Evolutionary conservation across 2,329 filamentous ascomycete species (phyloP), one percentile per base, ranked within the genome.

Genomic region (Lecanosticta acicola): DNA sequence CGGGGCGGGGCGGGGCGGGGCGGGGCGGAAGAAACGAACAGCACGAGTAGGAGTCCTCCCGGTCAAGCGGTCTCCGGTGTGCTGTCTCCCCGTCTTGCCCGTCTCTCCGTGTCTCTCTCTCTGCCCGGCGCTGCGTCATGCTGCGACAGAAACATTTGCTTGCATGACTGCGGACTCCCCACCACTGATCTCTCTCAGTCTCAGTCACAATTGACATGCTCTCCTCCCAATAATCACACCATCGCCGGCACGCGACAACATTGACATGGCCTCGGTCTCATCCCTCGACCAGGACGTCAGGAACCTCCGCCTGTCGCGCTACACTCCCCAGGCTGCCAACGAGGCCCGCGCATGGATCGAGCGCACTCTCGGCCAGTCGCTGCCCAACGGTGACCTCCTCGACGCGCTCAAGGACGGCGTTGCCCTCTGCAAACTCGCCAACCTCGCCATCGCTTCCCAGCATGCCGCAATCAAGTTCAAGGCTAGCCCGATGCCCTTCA

Each of bases 201-300:
- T n/a, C n/a, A n/a, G n/a, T n/a, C n/a, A n/a, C n/a, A n/a, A n/a
- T n/a, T n/a, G n/a, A n/a, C n/a, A n/a, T n/a, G n/a, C n/a, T n/a
- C n/a, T n/a, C n/a, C n/a, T n/a, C n/a, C n/a, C n/a, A n/a, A n/a
- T n/a, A n/a, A n/a, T n/a, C n/a, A n/a, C 24, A 29, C 24, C 24
- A 29, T 11, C 24, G 11, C 11, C 24, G 7, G 24, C 24, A 29
- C 24, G 24, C 33, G 33, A 35, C 33, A 5, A 4, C 24, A 45
- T 26, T 24, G 65, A 41, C 56, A 97, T 97, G 91, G 90, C 91
- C 59, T 95, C 91, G 32, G 91, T 97, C 24, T 80, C 87, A 54
- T 95, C 88, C 53, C 75, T 98, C 50, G 93, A 97, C 71, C 91
- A 91, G 69, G 93, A 98, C 74, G 78, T 98, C 81, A 87, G 87